Evolutionary conservation across 768 basidiomycete species (phyloP).

Genomic region (Hericium alpestre): DNA sequence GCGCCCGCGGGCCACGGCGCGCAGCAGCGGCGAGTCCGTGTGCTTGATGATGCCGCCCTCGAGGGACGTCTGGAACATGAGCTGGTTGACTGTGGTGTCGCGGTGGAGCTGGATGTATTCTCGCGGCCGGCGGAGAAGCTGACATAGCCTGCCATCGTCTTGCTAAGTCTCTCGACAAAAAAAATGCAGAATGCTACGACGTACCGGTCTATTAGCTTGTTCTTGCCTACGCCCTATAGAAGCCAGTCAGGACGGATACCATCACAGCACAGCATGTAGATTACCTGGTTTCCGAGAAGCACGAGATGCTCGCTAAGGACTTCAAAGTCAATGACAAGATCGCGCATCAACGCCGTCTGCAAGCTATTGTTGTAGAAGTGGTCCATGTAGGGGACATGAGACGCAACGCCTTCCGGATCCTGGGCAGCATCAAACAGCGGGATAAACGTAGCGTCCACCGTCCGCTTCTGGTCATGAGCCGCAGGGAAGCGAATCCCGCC

Average conservation of each 20-base stretch:
- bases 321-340: slow-evolving; percentile 53
- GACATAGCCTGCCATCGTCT: slow-evolving; percentile 36
- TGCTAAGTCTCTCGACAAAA: too few relatives aligned
- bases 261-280: not conserved
- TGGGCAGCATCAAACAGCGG: slow-evolving; percentile 37
- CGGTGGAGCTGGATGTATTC: slow-evolving; percentile 65
- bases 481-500: slow-evolving; percentile 37
- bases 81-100: slow-evolving; percentile 60
- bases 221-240: slow-evolving; percentile 51
- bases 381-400: slow-evolving; percentile 58
- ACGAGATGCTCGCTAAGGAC: slow-evolving; percentile 54
- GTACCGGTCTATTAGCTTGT: slow-evolving; percentile 61
- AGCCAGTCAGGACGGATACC: not conserved
- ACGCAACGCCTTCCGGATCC: slow-evolving; percentile 44
- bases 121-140: slow-evolving; percentile 50
- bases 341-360: slow-evolving; percentile 57
- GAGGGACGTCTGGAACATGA: slow-evolving; percentile 58
- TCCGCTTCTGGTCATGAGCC: slow-evolving; percentile 23
- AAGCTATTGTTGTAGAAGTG: slow-evolving; percentile 63
- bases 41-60: slow-evolving; percentile 48
- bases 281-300: slow-evolving; percentile 55
- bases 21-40: slow-evolving; percentile 55
- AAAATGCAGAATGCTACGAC: too few relatives aligned
- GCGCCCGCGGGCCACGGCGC: slow-evolving; percentile 49
- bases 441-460: slow-evolving; percentile 27